phyloP scores from a whole-genome alignment of 306 rosid genomes.

The Cucurbita pepo region DNA sequence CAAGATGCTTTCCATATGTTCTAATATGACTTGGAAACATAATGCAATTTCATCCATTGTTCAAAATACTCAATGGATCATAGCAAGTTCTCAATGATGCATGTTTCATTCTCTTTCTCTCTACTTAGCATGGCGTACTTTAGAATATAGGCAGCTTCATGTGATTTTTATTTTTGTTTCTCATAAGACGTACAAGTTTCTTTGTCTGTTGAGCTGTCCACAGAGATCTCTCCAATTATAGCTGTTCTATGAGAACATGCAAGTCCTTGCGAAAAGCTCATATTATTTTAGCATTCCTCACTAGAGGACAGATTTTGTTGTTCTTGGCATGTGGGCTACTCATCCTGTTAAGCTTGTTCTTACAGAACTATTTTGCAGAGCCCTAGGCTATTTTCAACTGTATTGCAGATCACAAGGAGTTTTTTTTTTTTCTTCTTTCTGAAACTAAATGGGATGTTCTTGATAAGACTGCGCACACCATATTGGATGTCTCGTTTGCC shows the following conservation, averaged over 20 bases:
- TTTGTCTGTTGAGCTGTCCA: not conserved
- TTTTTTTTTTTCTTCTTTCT: not conserved
- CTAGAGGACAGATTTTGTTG: not conserved
- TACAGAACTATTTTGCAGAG: not conserved
- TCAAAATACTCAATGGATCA: no score
- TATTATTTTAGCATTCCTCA: not conserved
- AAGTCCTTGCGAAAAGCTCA: not conserved
- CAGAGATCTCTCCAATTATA: not conserved
- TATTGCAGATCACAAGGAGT: not conserved
- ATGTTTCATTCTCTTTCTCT: not conserved
- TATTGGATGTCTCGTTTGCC: not conserved
- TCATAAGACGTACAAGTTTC: not conserved
- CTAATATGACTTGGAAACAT: not conserved
- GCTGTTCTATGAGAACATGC: not conserved
- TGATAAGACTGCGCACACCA: not conserved
- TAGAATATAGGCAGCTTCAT: not conserved
- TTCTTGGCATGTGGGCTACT: not conserved
- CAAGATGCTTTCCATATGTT: not conserved
- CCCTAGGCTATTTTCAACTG: not conserved
- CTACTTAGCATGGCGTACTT: not conserved
- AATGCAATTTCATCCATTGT: no score
- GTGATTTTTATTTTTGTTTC: not conserved
- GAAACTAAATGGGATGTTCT: not conserved
- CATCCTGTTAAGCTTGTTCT: not conserved
- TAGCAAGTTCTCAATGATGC: not conserved